Evolutionary conservation across 805 yeast species (phyloP).

Genomic region (Peterozyma toletana): DNA sequence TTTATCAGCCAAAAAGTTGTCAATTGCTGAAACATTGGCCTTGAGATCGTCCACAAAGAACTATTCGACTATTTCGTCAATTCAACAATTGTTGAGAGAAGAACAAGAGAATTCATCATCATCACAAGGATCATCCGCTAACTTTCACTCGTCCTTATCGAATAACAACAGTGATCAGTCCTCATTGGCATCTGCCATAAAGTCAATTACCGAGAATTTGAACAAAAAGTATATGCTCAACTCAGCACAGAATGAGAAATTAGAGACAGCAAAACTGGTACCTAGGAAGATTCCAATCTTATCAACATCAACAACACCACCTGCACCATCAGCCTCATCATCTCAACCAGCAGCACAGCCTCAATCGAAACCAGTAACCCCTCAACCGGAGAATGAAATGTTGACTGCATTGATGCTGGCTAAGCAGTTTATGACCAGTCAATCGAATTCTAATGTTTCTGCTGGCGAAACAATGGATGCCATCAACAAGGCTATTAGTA

Average conservation of each 20-base stretch:
- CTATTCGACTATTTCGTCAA: slow-evolving; percentile 20
- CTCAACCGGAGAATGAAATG: slow-evolving; percentile 13
- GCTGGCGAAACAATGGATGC: slow-evolving; percentile 14
- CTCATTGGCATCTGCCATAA: no score
- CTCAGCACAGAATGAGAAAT: no score
- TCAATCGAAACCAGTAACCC: background rate
- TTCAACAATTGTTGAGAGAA: slow-evolving; percentile 2
- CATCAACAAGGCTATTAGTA: slow-evolving; percentile 21
- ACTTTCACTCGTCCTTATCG: no score
- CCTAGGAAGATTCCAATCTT: background rate
- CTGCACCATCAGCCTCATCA: background rate
- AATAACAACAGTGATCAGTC: no score
- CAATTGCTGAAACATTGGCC: slow-evolving; percentile 58
- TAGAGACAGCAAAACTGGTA: background rate
- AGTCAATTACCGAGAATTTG: no score
- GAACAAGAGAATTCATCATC: no score
- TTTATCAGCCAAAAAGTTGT: slow-evolving; percentile 18
- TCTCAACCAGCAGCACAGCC: background rate
- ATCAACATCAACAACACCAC: slow-evolving; percentile 16
- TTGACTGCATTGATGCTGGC: slow-evolving; percentile 25
- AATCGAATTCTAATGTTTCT: background rate
- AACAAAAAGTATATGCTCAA: no score
- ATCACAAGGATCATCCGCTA: no score
- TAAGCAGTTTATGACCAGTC: slow-evolving; percentile 20
- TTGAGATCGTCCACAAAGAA: slow-evolving; percentile 37